phyloP scores from a whole-genome alignment of 2,329 filamentous ascomycete genomes.

The Septoria petroselini region DNA sequence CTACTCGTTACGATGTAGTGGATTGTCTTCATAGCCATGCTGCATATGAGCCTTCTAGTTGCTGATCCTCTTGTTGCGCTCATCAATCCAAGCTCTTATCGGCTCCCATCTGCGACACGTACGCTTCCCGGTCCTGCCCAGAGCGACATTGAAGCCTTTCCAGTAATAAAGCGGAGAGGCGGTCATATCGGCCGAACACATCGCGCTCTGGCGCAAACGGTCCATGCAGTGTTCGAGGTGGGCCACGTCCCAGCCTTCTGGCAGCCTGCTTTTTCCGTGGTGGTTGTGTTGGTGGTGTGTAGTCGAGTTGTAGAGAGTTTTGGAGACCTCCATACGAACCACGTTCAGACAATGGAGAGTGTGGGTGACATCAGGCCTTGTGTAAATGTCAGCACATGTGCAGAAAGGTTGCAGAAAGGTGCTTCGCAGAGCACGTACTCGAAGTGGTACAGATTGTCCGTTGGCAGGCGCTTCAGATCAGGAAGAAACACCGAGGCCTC shows the following conservation, averaged over 20 bases:
- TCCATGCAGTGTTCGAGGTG: slow-evolving; percentile 28
- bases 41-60: slow-evolving; percentile 7
- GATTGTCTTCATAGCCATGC: not conserved
- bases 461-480: slow-evolving; percentile 17
- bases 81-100: slow-evolving; percentile 26
- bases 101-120: slow-evolving; percentile 24
- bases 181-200: slow-evolving; percentile 26
- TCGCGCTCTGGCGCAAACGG: slow-evolving; percentile 22
- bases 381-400: not conserved
- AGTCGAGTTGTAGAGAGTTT: slow-evolving; percentile 19
- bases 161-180: slow-evolving; percentile 21
- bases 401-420: too few relatives aligned
- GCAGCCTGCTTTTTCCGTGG: not conserved
- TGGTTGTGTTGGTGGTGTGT: slow-evolving; percentile 2
- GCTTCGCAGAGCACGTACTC: slow-evolving; percentile 4
- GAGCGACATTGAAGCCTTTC: slow-evolving; percentile 16
- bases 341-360: slow-evolving; percentile 27
- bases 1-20: not conserved
- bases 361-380: slow-evolving; percentile 24
- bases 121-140: slow-evolving; percentile 19
- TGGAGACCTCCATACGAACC: slow-evolving; percentile 21
- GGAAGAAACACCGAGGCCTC: slow-evolving; percentile 13
- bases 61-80: slow-evolving; percentile 10
- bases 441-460: slow-evolving; percentile 15
- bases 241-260: slow-evolving; percentile 13